Evolutionary conservation across 1,139 yeast species (phyloP), one percentile per base, ranked within the genome.

Genomic region (Candida tunisiensis): DNA sequence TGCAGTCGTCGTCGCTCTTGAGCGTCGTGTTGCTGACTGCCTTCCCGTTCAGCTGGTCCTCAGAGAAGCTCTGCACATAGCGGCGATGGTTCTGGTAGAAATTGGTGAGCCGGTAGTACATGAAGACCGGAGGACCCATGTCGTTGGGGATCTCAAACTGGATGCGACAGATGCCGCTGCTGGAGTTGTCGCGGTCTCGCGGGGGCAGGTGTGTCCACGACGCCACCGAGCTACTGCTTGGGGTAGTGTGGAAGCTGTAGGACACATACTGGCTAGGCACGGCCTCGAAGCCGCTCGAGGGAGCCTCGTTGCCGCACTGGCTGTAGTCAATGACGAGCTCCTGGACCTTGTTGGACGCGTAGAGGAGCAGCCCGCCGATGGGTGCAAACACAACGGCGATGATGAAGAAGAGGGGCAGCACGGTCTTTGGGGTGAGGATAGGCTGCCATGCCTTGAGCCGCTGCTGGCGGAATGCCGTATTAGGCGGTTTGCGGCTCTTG

Each of bases 81-180:
- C 96, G 71, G 49, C 98, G 74, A 53, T 88, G 98, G 55, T 88
- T 88, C 30, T 92, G 92, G 51, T 77, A 70, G 51, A 88, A 88
- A 39, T 77, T 73, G 35, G 83, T 73, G 40, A 88, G 55, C 40
- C 80, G 64, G 60, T 88, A 88, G 50, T 74, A 82, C 37, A 82
- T 53, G 44, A 66, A 82, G 22, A 85, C 68, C 3, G 93, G 91
- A 2, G 75, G 71, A 24, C 74, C 72, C 49, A 88, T 59, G 24
- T 66, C 69, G 28, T 68, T 58, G 15, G 94, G 91, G n/a, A 79
- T 63, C 28, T 70, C 65, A 47, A 88, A 85, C 50, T 79, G 82
- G 30, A 88, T 52, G 10, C 40, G 39, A 27, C 39, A 39, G 25
- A 35, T 39, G 13, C 26, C 25, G 24, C 35, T 25, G 26, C 29